Conservation (phyloP, 345 rosid genomes). For the Gossypium turneri region DNA sequence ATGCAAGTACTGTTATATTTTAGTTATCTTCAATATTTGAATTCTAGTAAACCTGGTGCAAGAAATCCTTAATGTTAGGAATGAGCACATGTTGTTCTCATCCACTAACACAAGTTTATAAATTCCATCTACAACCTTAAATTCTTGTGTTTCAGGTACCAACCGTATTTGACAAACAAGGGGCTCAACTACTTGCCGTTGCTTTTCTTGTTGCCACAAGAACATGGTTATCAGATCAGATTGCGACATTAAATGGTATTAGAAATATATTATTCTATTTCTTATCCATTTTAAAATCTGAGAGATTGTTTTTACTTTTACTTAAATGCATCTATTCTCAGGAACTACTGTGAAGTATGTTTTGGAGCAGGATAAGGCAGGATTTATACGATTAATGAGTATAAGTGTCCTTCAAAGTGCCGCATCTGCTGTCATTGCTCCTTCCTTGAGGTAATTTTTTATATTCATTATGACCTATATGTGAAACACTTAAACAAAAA, state of each 20-base stretch:
- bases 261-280: constrained; percentile 2
- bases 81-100: not conserved
- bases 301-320: constrained; percentile 13
- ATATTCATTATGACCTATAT: not conserved
- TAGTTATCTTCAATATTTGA: constrained; percentile 5
- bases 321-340: constrained; percentile 29
- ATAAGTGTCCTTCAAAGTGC: constrained; percentile 89
- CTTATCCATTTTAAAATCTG: constrained; percentile 16
- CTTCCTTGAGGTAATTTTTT: constrained; percentile 68
- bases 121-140: not conserved
- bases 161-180: constrained; percentile 85
- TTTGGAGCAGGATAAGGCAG: constrained; percentile 86
- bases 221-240: constrained; percentile 92
- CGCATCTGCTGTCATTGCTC: constrained; percentile 88
- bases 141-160: constrained; percentile 62
- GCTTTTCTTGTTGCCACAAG: constrained; percentile 83
- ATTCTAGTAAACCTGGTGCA: not conserved
- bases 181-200: constrained; percentile 77
- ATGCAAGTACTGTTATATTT: not conserved
- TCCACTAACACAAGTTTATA: not conserved
- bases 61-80: not conserved
- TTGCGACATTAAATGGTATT: constrained; percentile 89
- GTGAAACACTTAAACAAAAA: constrained; percentile 1
- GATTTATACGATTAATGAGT: constrained; percentile 80
- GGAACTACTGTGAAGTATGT: constrained; percentile 96